These are phyloP conservation scores for Sphaerulina populicola DNA, from an alignment of 2,329 filamentous ascomycete genomes.

Conservation along the genomic window DNA sequence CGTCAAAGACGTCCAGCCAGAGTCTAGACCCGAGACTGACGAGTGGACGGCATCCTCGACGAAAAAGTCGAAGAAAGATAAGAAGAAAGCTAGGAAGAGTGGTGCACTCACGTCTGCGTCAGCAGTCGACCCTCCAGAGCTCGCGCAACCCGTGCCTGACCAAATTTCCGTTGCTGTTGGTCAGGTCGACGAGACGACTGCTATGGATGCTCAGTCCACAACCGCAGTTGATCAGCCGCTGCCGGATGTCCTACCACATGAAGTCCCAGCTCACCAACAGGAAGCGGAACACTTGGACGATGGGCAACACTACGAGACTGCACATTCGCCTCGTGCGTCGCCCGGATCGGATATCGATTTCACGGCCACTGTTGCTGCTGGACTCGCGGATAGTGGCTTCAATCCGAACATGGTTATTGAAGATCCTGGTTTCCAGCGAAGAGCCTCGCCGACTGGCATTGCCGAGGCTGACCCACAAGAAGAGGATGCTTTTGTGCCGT, in stretches of 20 bases:
- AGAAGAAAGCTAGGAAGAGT: constrained; percentile 34
- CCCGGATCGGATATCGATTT: constrained; percentile 37
- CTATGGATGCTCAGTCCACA: not conserved
- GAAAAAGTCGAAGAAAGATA: constrained; percentile 38
- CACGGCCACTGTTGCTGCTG: constrained; percentile 41
- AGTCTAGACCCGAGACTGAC: constrained; percentile 13
- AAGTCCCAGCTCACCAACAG: not conserved
- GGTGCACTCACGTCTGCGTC: constrained; percentile 11
- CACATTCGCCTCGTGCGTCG: not conserved
- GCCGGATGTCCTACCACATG: not conserved
- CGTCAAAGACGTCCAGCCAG: not conserved
- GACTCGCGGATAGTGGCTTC: constrained; percentile 41
- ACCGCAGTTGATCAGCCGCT: too few relatives aligned
- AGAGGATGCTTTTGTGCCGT: constrained; percentile 22
- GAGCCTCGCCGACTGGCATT: constrained; percentile 30
- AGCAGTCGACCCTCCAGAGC: constrained; percentile 2
- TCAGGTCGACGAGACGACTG: not conserved
- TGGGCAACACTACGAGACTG: too few relatives aligned
- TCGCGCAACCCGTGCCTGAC: not conserved
- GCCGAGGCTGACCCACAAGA: constrained; percentile 31
- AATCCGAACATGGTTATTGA: constrained; percentile 40
- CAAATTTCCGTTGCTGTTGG: not conserved
- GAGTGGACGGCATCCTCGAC: constrained; percentile 18
- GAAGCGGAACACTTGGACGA: not conserved
- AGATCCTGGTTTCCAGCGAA: constrained; percentile 33